Evolutionary conservation across 495 filamentous ascomycete species (phyloP), one percentile per base, ranked within the genome.

Genomic region (Friedmanniomyces simplex): DNA sequence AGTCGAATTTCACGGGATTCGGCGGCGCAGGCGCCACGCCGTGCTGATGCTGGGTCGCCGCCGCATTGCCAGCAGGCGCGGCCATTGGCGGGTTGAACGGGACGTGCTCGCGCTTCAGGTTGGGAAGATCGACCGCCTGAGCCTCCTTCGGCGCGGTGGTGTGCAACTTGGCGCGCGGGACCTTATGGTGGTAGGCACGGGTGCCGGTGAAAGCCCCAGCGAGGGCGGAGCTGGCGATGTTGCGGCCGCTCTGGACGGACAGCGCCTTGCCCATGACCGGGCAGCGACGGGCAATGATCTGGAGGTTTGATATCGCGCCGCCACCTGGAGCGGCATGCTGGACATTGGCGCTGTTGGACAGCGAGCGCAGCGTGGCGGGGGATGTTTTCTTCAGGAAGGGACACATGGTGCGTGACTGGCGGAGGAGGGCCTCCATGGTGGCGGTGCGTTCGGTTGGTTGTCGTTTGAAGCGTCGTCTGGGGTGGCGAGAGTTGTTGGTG

Each of bases 261-360:
- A 98, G 79, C 43, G 93, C 93, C 77, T 96, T 96, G 70, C 89
- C 91, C 93, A 98, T 98, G 69, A 98, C 82, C 56, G 93, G 93
- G 82, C 93, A 98, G 65, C 93, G 89, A 66, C 88, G 86, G 62
- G 90, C 93, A 61, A 95, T 80, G 52, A 93, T 82, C 77, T 96
- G 94, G 62, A 98, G 81, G 74, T 96, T 97, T 64, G 90, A 95
- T 82, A 97, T 96, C 70, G 85, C 88, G 61, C 91, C 88, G 50
- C 90, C 91, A 60, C 89, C 86, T 26, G 83, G 84, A 47, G 84
- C 89, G 50, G 77, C 74, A 58, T 79, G 59, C 69, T 80, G 71
- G 69, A 75, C 74, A 64, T 84, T 79, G 65, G 86, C 80, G 22
- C 88, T 82, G 52, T 89, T 95, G 16, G 91, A 88, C 58, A 98